Evolutionary conservation across 352 stramenopile species (phyloP).

Genomic region (Pythium brachiatum): DNA sequence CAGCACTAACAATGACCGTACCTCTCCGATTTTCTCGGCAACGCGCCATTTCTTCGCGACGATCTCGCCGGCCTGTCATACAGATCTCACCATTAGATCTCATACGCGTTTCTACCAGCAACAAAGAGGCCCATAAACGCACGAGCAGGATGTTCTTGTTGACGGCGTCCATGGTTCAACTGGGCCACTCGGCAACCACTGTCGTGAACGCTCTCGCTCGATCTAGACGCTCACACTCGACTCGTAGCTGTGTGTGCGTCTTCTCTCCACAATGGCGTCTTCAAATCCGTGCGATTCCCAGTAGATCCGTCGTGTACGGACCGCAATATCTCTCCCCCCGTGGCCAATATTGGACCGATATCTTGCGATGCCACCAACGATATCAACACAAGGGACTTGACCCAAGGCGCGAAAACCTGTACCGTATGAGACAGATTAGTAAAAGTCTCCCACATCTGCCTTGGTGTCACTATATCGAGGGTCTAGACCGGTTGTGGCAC

Average conservation of each 20-base stretch:
- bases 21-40: constrained; percentile 86
- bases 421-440: constrained; percentile 15
- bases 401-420: background rate
- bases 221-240: background rate
- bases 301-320: background rate
- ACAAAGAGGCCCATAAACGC: constrained; percentile 14
- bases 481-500: constrained; percentile 7
- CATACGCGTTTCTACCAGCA: background rate
- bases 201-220: background rate
- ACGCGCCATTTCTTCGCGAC: constrained; percentile 83
- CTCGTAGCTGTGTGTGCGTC: background rate
- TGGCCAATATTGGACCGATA: constrained; percentile 6
- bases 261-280: background rate
- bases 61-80: constrained; percentile 70
- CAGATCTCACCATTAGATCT: background rate
- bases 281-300: background rate
- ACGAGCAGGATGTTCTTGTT: constrained; percentile 88
- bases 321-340: background rate
- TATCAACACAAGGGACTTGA: background rate
- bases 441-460: too few species aligned
- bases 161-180: constrained; percentile 47
- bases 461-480: constrained; percentile 19
- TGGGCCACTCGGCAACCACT: background rate
- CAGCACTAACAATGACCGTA: constrained; percentile 16
- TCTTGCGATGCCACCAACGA: constrained; percentile 8